Conservation (phyloP, 2,329 filamentous ascomycete species). For the Colletotrichum liriopes region DNA sequence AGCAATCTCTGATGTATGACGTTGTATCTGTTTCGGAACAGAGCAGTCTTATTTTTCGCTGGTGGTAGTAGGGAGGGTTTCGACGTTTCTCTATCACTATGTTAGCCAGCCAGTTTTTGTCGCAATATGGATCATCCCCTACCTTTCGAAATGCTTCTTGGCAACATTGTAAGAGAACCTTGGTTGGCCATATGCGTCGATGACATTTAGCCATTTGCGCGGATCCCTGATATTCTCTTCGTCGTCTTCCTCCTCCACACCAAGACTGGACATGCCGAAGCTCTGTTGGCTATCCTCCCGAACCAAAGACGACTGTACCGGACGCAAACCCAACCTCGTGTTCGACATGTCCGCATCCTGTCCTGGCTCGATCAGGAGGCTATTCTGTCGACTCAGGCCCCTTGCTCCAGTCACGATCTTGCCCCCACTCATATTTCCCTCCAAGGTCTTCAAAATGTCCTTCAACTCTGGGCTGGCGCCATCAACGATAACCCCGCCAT, state of each 20-base stretch:
- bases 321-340: slow-evolving; percentile 70
- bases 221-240: slow-evolving; percentile 77
- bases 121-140: slow-evolving; percentile 37
- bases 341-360: slow-evolving; percentile 67
- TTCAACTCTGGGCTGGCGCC: slow-evolving; percentile 83
- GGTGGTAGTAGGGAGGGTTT: slow-evolving; percentile 82
- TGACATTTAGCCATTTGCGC: slow-evolving; percentile 86
- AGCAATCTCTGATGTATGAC: slow-evolving; percentile 93
- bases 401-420: slow-evolving; percentile 70
- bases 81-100: slow-evolving; percentile 65
- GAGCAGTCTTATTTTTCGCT: slow-evolving; percentile 84
- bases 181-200: slow-evolving; percentile 90
- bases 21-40: slow-evolving; percentile 93
- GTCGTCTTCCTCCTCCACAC: slow-evolving; percentile 68
- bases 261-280: slow-evolving; percentile 72
- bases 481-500: slow-evolving; percentile 92
- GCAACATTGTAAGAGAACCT: slow-evolving; percentile 80
- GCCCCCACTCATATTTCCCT: slow-evolving; percentile 92
- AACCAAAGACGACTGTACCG: slow-evolving; percentile 56
- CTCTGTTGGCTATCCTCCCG: slow-evolving; percentile 78
- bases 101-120: slow-evolving; percentile 43
- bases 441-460: slow-evolving; percentile 85
- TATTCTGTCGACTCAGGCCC: slow-evolving; percentile 75
- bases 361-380: slow-evolving; percentile 72
- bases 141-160: slow-evolving; percentile 94